Evolutionary conservation across 352 stramenopile species (phyloP), one percentile per base, ranked within the genome.

Genomic region (Phytopythium delawarense): DNA sequence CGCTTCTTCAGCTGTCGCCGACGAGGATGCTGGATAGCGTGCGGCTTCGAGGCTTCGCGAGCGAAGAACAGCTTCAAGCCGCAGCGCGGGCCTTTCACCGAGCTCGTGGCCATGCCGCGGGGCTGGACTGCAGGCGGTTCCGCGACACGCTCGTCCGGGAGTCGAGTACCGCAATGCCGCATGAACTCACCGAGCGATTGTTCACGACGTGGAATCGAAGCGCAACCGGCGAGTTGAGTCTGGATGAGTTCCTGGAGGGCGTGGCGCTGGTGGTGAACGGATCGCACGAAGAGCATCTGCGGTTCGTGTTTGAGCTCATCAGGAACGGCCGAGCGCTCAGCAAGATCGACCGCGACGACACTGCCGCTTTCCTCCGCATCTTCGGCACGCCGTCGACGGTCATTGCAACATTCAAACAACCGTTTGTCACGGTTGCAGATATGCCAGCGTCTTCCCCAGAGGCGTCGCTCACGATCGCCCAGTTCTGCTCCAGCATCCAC

Each of bases 301-400:
- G 42, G 28, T 75, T 82, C 44, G 56, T 74, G 13, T 88, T 79
- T 35, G 66, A 76, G 61, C 64, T 84, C 25, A 72, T 84, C 35
- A 69, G 81, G 59, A 66, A 68, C n/a, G 11, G 53, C 21, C 13
- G 25, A 7, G 20, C n/a, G 3, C 21, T 12, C 11, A 3, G 2
- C 23, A 49, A 71, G 34, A 58, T 76, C n/a, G 51, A 13, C 4
- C 65, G 65, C 42, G 61, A 66, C 7, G 74, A 82, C 21, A 67
- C 66, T 6, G 34, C 69, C 28, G 62, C 55, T 16, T 74, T 78
- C 45, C 46, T 79, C 1, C n/a, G 28, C 4, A 44, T 53, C 12
- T 60, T 79, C 4, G 64, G 64, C 0, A 21, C 30, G 1, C 16
- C 32, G 0, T 53, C 53, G 12, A 66, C 57, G 15, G 51, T 76